Evolutionary conservation across 441 rosid genomes (phyloP).

Genomic region (Breynia disticha): DNA sequence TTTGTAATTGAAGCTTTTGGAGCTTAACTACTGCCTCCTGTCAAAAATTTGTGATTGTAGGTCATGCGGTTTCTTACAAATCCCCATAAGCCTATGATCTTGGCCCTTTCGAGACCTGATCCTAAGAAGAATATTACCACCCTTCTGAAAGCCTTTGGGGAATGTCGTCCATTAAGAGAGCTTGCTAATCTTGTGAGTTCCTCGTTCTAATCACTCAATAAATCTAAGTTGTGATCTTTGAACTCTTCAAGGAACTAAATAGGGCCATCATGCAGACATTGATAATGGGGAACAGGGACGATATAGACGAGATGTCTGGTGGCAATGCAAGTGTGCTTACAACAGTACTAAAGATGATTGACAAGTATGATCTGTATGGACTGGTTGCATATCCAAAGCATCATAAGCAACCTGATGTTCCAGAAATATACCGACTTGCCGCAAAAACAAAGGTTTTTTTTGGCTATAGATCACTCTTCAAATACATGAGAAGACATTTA

Average conservation of each 20-base stretch:
- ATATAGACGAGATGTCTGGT: constrained; percentile 71
- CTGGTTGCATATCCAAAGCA: constrained; percentile 94
- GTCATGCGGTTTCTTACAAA: constrained; percentile 87
- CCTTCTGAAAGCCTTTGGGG: constrained; percentile 89
- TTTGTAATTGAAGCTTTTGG: constrained; percentile 7
- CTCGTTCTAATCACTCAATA: constrained; percentile 1
- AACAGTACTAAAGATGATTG: constrained; percentile 75
- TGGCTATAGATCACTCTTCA: neutral
- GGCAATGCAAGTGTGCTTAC: constrained; percentile 84
- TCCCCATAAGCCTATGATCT: constrained; percentile 93
- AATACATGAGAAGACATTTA: neutral
- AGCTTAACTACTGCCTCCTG: constrained; percentile 5
- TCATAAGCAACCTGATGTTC: constrained; percentile 93
- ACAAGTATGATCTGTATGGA: constrained; percentile 92
- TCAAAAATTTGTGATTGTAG: constrained; percentile 23
- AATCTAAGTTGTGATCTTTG: neutral
- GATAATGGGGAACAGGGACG: constrained; percentile 94
- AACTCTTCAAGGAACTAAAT: constrained; percentile 7
- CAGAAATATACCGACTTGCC: constrained; percentile 87
- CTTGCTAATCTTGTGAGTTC: constrained; percentile 82
- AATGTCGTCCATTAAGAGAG: constrained; percentile 84
- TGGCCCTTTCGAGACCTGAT: constrained; percentile 94
- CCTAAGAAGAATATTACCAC: constrained; percentile 97
- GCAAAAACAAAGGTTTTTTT: constrained; percentile 72
- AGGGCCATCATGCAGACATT: constrained; percentile 43